phyloP scores from a whole-genome alignment of 768 basidiomycete genomes.

The Asterophora parasitica region DNA sequence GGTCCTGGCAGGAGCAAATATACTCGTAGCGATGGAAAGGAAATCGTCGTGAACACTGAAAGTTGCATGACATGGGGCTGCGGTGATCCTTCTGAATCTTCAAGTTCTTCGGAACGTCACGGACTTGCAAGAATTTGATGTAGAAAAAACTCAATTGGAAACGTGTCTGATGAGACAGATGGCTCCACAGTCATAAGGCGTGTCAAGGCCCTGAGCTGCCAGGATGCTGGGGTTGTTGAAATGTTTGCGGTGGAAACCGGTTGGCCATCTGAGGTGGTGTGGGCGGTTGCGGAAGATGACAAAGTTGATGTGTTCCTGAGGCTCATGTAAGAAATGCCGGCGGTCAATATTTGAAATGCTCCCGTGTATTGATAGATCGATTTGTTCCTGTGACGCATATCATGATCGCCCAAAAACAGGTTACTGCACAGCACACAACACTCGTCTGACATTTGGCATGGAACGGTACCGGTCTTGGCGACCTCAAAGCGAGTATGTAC shows the following conservation, averaged over 20 bases:
- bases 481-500: too few relatives aligned
- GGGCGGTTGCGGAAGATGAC: too few relatives aligned
- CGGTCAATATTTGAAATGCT: constrained; percentile 17
- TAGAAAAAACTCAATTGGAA: constrained; percentile 3
- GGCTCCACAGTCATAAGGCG: constrained; percentile 36
- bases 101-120: background rate
- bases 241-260: background rate
- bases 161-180: constrained; percentile 17
- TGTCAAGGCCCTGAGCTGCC: constrained; percentile 17
- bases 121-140: background rate
- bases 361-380: constrained; percentile 5
- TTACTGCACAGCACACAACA: too few relatives aligned
- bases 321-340: constrained; percentile 29
- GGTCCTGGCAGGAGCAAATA: too few relatives aligned
- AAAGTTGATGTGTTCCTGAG: constrained; percentile 13
- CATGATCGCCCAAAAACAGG: background rate
- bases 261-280: too few relatives aligned
- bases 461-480: too few relatives aligned
- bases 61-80: too few relatives aligned
- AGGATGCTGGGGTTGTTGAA: background rate
- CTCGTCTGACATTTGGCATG: too few relatives aligned
- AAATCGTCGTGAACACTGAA: too few relatives aligned
- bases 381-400: constrained; percentile 36
- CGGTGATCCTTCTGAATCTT: too few relatives aligned
- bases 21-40: too few relatives aligned